A percentile compares a stretch with the other conserved stretches of the same genome.
Conservation (phyloP, 805 yeast genomes). For the Ogataea pini region DNA sequence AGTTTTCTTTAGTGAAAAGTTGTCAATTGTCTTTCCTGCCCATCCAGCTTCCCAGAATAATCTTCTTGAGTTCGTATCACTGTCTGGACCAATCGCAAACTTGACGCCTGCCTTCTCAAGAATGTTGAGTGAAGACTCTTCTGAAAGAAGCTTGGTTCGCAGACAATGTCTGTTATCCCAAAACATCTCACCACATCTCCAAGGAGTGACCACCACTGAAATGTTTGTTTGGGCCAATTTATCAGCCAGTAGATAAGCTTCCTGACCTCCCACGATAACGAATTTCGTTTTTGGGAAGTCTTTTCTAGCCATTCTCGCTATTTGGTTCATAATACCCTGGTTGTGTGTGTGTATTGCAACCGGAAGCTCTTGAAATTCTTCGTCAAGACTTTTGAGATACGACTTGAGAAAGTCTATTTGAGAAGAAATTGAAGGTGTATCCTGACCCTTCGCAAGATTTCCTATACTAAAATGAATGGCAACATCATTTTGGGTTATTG, state of each 20-base stretch:
- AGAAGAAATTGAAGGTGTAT: neutral
- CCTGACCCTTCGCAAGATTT: neutral
- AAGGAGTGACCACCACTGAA: neutral
- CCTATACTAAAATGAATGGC: neutral
- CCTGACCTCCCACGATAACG: neutral
- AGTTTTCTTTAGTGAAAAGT: neutral
- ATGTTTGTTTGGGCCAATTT: neutral
- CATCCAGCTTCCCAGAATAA: neutral
- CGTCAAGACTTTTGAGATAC: neutral
- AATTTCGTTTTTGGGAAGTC: neutral
- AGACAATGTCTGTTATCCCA: slow-evolving; percentile 1
- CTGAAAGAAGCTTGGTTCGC: neutral
- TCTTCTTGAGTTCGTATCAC: neutral
- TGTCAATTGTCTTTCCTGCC: neutral
- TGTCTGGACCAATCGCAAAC: neutral
- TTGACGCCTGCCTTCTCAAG: neutral
- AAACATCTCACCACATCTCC: neutral
- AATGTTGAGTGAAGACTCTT: neutral
- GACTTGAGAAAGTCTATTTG: neutral
- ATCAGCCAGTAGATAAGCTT: neutral
- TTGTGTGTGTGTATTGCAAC: slow-evolving; percentile 1
- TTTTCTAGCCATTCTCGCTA: neutral
- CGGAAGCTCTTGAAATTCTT: neutral
- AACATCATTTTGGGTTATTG: neutral
- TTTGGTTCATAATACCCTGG: neutral